A percentile compares a stretch with the other conserved stretches of the same genome.
These are phyloP conservation scores for Globisporangium iwayamae DNA, from an alignment of 352 stramenopile species.

Conservation along the genomic window DNA sequence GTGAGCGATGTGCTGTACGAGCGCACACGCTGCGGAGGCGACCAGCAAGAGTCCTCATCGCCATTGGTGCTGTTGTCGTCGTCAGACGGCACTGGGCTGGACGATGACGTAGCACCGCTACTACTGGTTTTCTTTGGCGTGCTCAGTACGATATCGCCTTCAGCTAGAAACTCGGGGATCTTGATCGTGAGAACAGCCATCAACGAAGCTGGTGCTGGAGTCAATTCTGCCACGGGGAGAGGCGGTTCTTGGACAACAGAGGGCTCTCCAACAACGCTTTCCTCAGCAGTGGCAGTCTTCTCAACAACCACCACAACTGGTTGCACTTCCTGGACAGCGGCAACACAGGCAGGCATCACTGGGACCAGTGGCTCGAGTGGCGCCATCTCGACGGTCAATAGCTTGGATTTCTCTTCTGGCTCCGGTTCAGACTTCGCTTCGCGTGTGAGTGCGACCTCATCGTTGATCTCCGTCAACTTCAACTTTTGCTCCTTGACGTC, in stretches of 20 bases:
- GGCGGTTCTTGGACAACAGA: not conserved
- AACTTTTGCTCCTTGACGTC: not conserved
- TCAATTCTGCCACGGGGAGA: not conserved
- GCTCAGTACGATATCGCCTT: not conserved
- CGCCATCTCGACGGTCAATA: too few relatives aligned
- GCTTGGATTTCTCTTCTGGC: too few relatives aligned
- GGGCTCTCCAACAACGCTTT: not conserved
- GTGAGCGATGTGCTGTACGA: slow-evolving; percentile 14
- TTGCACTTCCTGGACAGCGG: not conserved
- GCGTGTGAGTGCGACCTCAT: not conserved
- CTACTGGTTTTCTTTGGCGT: not conserved
- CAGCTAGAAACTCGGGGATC: not conserved
- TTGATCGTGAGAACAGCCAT: not conserved
- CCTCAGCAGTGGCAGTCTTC: not conserved
- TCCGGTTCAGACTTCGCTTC: not conserved
- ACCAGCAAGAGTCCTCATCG: not conserved
- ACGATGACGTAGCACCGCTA: too few relatives aligned
- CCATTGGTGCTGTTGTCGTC: not conserved
- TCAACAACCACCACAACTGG: not conserved
- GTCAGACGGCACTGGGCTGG: not conserved
- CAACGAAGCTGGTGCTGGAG: not conserved
- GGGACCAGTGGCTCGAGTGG: not conserved
- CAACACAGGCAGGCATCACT: not conserved
- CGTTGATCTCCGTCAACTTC: not conserved
- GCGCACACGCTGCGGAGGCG: slow-evolving; percentile 11